Evolutionary conservation across 495 filamentous ascomycete genomes (phyloP), one percentile per base, ranked within the genome.

Genomic region (Penicillium pulvis): DNA sequence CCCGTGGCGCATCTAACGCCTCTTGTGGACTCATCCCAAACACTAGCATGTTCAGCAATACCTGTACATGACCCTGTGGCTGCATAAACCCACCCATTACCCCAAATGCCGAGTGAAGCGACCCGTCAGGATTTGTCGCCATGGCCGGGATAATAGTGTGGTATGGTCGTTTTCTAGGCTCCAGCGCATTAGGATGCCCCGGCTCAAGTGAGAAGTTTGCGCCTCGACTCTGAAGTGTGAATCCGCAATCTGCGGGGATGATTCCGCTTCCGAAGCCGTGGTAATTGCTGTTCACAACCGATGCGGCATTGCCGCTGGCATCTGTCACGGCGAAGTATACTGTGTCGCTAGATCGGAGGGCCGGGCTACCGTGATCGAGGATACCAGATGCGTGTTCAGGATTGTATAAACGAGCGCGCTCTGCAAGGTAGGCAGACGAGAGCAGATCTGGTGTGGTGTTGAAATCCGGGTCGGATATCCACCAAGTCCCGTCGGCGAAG

Each of bases 31-130:
- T 36, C 31, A 36, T 36, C 7, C 50, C 50, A 35, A 52, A 52
- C 19, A 11, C 31, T 1, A 52, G n/a, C 50, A 52, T 52, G 39
- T 52, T 52, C n/a, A 52, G 3, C n/a, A 52, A 16, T 1, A 52
- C 31, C 31, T 52, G 50, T 2, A 52, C 50, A 39, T 52, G 50
- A 2, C 50, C 50, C 31, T 52, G 50, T 12, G 50, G 50, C 50
- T 52, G 50, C 50, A 52, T 52, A 24, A 52, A 52, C 9, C 50
- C 50, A 52, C 50, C 50, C 50, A 52, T 52, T 0, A 52, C 50
- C 8, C 50, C 50, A 24, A 36, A 52, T 4, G 17, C 28, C 16
- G 50, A n/a, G n/a, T 52, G 17, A 17, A 52, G 33, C 10, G 28
- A 35, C 8, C 50, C 50, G 17, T 52, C 50, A 0, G n/a, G 30